Percentiles rank a stretch among this genome's conserved stretches.
Evolutionary conservation across 768 basidiomycete species (phyloP).

Genomic region (Tephrocybe sp.): DNA sequence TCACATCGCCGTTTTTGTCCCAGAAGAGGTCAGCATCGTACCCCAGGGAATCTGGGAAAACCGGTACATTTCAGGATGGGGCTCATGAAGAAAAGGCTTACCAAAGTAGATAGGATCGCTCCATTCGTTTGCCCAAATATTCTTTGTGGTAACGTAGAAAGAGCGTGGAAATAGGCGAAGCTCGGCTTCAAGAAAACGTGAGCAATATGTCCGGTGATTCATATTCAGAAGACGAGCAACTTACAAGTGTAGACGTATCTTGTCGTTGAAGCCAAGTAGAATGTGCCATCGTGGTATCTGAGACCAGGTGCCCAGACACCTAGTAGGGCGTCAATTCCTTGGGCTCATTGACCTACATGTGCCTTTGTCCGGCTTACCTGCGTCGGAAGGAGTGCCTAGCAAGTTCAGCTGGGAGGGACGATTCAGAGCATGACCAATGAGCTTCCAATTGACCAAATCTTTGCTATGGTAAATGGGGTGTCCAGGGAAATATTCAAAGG

Average conservation of each 20-base stretch:
- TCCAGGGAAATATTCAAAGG: conserved; percentile 40
- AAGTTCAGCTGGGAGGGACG: conserved; percentile 33
- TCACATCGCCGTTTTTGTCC: conserved; percentile 36
- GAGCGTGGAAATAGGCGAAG: conserved; percentile 36
- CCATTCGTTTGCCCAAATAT: conserved; percentile 38
- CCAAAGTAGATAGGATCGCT: conserved; percentile 41
- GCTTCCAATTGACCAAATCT: conserved; percentile 32
- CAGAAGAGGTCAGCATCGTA: conserved; percentile 42
- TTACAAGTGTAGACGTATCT: conserved; percentile 39
- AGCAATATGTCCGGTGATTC: neutral
- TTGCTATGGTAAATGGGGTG: conserved; percentile 42
- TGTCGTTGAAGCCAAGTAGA: conserved; percentile 34
- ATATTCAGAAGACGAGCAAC: neutral
- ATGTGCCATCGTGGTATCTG: conserved; percentile 33
- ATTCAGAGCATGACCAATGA: conserved; percentile 37
- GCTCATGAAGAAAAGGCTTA: conserved; percentile 10
- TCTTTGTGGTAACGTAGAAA: conserved; percentile 36
- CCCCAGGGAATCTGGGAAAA: conserved; percentile 30
- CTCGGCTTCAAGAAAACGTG: conserved; percentile 24
- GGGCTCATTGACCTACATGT: neutral
- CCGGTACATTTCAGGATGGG: neutral
- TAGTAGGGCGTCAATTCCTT: conserved; percentile 4
- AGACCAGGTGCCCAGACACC: conserved; percentile 36
- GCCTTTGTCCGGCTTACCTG: conserved; percentile 19
- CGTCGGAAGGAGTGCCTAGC: conserved; percentile 37